phyloP scores from a whole-genome alignment of 306 rosid species.

The Oemleria cerasiformis region DNA sequence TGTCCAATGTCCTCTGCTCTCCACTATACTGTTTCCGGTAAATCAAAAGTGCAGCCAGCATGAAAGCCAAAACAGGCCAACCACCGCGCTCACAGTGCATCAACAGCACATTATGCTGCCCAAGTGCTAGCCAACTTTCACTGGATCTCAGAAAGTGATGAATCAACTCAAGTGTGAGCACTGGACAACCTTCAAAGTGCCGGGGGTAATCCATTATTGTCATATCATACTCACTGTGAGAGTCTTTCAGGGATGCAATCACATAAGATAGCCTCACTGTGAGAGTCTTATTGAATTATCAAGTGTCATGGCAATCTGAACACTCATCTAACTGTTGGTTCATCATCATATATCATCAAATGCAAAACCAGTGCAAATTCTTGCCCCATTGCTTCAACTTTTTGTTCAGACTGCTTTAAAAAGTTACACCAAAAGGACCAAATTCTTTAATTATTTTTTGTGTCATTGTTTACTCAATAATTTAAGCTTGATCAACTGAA shows the following conservation, averaged over 20 bases:
- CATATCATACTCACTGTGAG: constrained; percentile 71
- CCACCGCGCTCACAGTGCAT: constrained; percentile 96
- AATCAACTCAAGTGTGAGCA: constrained; percentile 76
- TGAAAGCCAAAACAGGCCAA: constrained; percentile 92
- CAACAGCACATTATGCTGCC: constrained; percentile 68
- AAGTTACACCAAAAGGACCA: too few species aligned
- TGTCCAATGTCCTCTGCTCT: constrained; percentile 86
- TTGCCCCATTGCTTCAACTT: too few species aligned
- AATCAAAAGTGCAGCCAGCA: constrained; percentile 84
- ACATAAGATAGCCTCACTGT: neutral
- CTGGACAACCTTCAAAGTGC: constrained; percentile 78
- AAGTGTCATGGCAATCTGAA: too few species aligned
- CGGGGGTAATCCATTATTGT: constrained; percentile 94
- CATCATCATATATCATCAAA: neutral
- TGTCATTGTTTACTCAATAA: too few species aligned
- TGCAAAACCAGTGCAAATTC: neutral
- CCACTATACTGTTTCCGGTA: constrained; percentile 64
- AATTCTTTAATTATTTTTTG: too few species aligned
- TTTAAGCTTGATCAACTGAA: neutral
- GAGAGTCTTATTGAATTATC: neutral
- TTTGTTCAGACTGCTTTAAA: too few species aligned
- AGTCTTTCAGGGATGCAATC: constrained; percentile 12
- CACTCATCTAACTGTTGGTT: neutral
- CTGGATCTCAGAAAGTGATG: constrained; percentile 87
- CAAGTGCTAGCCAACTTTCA: constrained; percentile 92